phyloP scores from a whole-genome alignment of 192 early-diverging fungal genomes.

The Neocallimastix lanati region DNA sequence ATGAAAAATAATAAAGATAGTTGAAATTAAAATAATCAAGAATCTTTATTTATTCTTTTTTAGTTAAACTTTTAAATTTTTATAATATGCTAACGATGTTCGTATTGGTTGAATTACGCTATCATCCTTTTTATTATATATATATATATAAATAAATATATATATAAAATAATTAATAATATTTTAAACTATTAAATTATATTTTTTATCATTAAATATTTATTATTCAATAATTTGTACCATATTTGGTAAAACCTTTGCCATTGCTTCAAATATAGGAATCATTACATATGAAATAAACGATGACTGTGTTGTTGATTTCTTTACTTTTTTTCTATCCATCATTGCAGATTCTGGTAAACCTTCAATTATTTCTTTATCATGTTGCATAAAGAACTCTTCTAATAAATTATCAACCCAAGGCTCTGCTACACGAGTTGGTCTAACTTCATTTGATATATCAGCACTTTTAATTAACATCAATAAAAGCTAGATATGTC shows the following conservation, averaged over 20 bases:
- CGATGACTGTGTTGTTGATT: slow-evolving; percentile 20
- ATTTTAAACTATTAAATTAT: too few relatives aligned
- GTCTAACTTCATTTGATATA: slow-evolving; percentile 35
- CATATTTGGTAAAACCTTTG: slow-evolving; percentile 21
- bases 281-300: slow-evolving; percentile 34
- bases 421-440: slow-evolving; percentile 18
- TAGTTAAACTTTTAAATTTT: slow-evolving; percentile 8
- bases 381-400: slow-evolving; percentile 28
- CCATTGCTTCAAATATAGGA: slow-evolving; percentile 22
- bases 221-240: background rate
- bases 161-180: background rate
- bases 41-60: background rate
- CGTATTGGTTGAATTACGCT: slow-evolving; percentile 18
- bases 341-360: slow-evolving; percentile 25
- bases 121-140: slow-evolving; percentile 1
- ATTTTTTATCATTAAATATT: too few relatives aligned
- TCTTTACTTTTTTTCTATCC: slow-evolving; percentile 34
- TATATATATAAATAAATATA: background rate
- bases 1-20: background rate
- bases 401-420: slow-evolving; percentile 30
- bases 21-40: background rate
- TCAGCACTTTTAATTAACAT: slow-evolving; percentile 34
- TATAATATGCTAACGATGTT: slow-evolving; percentile 22
- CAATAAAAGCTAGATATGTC: slow-evolving; percentile 19
- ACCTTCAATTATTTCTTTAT: slow-evolving; percentile 25